Evolutionary conservation across 2,329 filamentous ascomycete genomes (phyloP).

Genomic region (Fusarium pseudonygamai): DNA sequence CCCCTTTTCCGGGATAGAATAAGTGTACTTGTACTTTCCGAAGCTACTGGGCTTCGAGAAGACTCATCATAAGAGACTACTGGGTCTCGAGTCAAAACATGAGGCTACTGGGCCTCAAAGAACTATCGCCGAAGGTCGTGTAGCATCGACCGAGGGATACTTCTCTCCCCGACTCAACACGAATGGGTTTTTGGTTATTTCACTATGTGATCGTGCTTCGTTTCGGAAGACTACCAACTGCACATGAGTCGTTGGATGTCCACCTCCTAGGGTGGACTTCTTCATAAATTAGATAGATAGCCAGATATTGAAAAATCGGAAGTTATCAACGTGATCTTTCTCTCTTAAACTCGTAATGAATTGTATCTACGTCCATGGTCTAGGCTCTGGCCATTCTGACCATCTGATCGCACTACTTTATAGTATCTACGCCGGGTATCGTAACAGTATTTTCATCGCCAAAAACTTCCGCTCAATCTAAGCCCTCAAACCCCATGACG

Average conservation of each 20-base stretch:
- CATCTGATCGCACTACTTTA: not conserved
- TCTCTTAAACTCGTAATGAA: not conserved
- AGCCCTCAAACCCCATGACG: slow-evolving; percentile 59
- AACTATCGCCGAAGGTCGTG: slow-evolving; percentile 1
- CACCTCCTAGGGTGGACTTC: slow-evolving; percentile 33
- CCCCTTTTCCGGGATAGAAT: slow-evolving; percentile 1
- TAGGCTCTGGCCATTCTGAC: not conserved
- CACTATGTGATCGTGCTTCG: slow-evolving; percentile 25
- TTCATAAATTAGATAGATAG: slow-evolving; percentile 15
- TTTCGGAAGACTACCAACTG: slow-evolving; percentile 35
- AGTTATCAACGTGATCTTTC: not conserved
- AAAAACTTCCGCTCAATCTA: slow-evolving; percentile 49
- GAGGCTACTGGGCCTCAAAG: slow-evolving; percentile 22
- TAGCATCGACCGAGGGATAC: slow-evolving; percentile 18
- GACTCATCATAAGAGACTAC: slow-evolving; percentile 22
- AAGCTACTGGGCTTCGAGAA: slow-evolving; percentile 32
- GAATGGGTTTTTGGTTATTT: slow-evolving; percentile 32
- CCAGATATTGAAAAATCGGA: slow-evolving; percentile 16
- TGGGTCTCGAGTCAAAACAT: slow-evolving; percentile 16
- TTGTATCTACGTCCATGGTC: not conserved
- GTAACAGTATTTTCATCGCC: slow-evolving; percentile 13
- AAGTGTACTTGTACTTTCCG: slow-evolving; percentile 19
- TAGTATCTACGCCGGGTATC: slow-evolving; percentile 23
- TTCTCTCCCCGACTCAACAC: slow-evolving; percentile 15
- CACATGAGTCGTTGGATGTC: slow-evolving; percentile 34